Evolutionary conservation across 2,329 filamentous ascomycete species (phyloP).

Genomic region (Coccinonectria pachysandricola): DNA sequence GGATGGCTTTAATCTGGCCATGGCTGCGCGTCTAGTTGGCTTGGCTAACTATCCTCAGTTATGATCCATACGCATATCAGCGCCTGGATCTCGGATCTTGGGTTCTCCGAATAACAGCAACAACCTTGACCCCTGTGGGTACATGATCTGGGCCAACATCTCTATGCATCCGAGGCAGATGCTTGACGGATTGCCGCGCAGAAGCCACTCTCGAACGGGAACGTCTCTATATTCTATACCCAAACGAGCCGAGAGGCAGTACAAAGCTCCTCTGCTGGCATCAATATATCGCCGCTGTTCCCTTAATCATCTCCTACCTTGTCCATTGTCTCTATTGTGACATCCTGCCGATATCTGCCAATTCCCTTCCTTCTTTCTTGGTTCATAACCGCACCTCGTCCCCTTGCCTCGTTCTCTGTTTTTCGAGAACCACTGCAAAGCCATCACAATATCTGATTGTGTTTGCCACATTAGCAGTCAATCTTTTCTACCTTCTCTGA

Average conservation of each 20-base stretch:
- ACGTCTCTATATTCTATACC: slow-evolving; percentile 10
- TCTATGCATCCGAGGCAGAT: too few species aligned
- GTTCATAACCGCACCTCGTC: too few species aligned
- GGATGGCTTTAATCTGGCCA: too few species aligned
- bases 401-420: too few species aligned
- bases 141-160: too few species aligned
- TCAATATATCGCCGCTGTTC: slow-evolving; percentile 17
- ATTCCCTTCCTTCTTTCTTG: slow-evolving; percentile 6
- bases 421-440: slow-evolving; percentile 9
- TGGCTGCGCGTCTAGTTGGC: too few species aligned
- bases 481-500: too few species aligned
- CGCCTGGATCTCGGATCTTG: too few species aligned
- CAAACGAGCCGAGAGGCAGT: slow-evolving; percentile 14
- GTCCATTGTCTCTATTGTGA: slow-evolving; percentile 20
- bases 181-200: slow-evolving; percentile 14
- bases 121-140: slow-evolving; percentile 2
- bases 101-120: too few species aligned
- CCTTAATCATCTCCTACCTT: slow-evolving; percentile 12
- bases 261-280: slow-evolving; percentile 14
- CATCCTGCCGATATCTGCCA: slow-evolving; percentile 11
- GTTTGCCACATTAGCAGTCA: slow-evolving; percentile 8
- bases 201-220: slow-evolving; percentile 11
- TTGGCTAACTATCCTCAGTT: too few species aligned
- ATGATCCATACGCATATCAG: too few species aligned
- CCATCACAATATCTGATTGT: slow-evolving; percentile 14